phyloP scores from a whole-genome alignment of 495 filamentous ascomycete species.

The Astrothelium macrocarpum region DNA sequence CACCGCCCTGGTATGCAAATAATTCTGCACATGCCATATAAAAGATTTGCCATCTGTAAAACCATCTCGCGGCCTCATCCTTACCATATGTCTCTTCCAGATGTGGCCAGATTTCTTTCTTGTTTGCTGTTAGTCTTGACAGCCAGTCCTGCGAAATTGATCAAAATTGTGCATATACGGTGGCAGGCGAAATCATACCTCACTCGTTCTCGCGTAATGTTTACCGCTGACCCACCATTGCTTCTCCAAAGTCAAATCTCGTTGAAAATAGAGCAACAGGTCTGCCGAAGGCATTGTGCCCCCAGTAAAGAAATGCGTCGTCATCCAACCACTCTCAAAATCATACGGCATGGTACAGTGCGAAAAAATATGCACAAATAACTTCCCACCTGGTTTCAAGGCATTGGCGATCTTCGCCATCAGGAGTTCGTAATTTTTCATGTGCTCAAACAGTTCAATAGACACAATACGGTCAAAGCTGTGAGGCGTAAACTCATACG shows the following conservation, averaged over 20 bases:
- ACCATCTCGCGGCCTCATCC: conserved; percentile 46
- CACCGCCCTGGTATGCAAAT: conserved; percentile 50
- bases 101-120: conserved; percentile 47
- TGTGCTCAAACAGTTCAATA: conserved; percentile 63
- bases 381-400: conserved; percentile 48
- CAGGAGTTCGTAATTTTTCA: conserved; percentile 61
- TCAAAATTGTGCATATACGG: conserved; percentile 23
- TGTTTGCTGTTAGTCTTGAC: conserved; percentile 42
- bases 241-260: conserved; percentile 44
- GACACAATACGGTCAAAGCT: conserved; percentile 51
- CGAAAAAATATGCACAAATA: conserved; percentile 56
- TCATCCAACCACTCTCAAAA: conserved; percentile 65
- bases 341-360: conserved; percentile 55
- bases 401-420: conserved; percentile 49
- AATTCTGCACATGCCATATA: conserved; percentile 60
- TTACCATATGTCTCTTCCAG: conserved; percentile 51
- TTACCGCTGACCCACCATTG: conserved; percentile 59
- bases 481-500: conserved; percentile 46
- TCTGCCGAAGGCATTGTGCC: conserved; percentile 62
- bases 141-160: conserved; percentile 42
- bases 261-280: conserved; percentile 54
- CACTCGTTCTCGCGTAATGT: conserved; percentile 57
- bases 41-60: conserved; percentile 58
- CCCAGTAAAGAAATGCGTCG: conserved; percentile 56
- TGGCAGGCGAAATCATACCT: conserved; percentile 34